A percentile compares a stretch with the other conserved stretches of the same genome.
These are phyloP conservation scores for Prosopis cineraria DNA, from an alignment of 306 rosid genomes.

Conservation along the genomic window DNA sequence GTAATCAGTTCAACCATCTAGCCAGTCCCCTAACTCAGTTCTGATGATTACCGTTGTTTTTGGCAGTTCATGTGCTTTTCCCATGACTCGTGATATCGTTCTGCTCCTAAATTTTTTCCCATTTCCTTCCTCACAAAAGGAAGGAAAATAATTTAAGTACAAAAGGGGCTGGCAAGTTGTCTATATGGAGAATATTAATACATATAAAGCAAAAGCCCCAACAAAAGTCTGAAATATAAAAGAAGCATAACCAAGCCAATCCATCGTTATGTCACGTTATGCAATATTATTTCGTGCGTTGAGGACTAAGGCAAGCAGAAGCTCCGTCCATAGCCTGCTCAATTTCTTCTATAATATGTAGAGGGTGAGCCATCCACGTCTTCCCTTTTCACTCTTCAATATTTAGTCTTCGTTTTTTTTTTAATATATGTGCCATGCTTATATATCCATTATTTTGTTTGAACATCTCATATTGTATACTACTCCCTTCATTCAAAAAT, in stretches of 20 bases:
- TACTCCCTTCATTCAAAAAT: no score
- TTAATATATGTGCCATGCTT: conserved; percentile 5
- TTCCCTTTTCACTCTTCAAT: not conserved
- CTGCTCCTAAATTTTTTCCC: no score
- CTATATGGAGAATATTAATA: not conserved
- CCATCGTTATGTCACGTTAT: conserved; percentile 24
- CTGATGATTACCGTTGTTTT: no score
- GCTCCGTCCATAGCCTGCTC: conserved; percentile 42
- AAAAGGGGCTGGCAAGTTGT: no score
- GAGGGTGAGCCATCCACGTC: not conserved
- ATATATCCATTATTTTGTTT: not conserved
- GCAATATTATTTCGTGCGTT: not conserved
- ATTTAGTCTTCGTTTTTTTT: not conserved
- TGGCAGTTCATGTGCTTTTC: no score
- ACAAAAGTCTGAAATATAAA: not conserved
- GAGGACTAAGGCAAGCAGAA: conserved; percentile 31
- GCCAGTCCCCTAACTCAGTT: no score
- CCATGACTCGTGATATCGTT: no score
- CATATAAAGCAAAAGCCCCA: not conserved
- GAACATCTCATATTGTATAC: not conserved
- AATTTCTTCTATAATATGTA: not conserved
- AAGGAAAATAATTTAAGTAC: no score
- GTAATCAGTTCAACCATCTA: no score
- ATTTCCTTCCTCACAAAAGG: no score
- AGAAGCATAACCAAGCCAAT: not conserved